A percentile compares a stretch with the other conserved stretches of the same genome.
These are phyloP conservation scores for Colletotrichum karsti DNA, from an alignment of 2,329 filamentous ascomycete species.

Conservation along the genomic window DNA sequence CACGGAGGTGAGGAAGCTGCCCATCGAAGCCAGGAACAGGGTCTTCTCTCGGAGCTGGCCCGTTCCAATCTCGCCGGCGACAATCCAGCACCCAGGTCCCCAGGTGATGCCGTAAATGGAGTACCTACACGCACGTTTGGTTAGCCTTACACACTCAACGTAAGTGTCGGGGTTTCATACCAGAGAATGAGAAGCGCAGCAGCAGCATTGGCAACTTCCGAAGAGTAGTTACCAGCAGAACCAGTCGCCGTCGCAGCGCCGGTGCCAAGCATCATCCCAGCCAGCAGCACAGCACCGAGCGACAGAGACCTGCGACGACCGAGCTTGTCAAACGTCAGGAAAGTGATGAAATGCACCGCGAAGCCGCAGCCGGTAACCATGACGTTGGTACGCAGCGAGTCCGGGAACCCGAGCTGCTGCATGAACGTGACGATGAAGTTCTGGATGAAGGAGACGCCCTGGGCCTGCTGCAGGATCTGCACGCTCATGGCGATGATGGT, in stretches of 20 bases:
- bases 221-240: background rate
- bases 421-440: conserved; percentile 35
- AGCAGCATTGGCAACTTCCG: background rate
- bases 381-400: background rate
- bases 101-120: background rate
- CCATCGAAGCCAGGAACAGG: conserved; percentile 19
- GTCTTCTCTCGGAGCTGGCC: conserved; percentile 29
- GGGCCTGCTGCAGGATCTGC: conserved; percentile 32
- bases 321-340: conserved; percentile 25
- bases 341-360: conserved; percentile 7
- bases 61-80: conserved; percentile 22
- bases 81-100: background rate
- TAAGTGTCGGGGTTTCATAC: too few species aligned
- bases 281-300: background rate
- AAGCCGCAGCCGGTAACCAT: background rate
- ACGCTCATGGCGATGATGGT: conserved; percentile 30
- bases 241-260: background rate
- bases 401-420: conserved; percentile 28
- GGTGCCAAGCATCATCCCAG: background rate
- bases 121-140: background rate
- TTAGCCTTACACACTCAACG: too few species aligned
- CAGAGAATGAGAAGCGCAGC: background rate
- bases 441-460: conserved; percentile 32
- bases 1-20: conserved; percentile 15
- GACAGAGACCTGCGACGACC: conserved; percentile 19